phyloP scores from a whole-genome alignment of 208 protist species.

The Borovskyia barvae region DNA sequence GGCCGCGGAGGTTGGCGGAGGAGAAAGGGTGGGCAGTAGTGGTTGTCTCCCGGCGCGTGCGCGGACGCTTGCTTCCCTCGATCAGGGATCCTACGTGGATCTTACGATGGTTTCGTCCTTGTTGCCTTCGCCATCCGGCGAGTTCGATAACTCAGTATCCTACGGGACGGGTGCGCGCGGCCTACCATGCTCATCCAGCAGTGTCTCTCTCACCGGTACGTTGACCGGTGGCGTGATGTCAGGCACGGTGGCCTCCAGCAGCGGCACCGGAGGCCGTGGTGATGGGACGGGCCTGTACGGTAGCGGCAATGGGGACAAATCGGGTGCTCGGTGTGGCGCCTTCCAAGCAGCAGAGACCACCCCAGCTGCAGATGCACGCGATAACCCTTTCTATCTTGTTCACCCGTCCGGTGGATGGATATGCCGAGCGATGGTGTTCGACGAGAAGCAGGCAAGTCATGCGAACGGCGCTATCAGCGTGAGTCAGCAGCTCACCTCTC shows the following conservation, averaged over 20 bases:
- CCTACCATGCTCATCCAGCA: no score
- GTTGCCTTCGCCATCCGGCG: neutral
- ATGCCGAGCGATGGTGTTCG: conserved; percentile 75
- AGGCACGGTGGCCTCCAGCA: no score
- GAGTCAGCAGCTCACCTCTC: conserved; percentile 54
- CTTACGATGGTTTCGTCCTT: conserved; percentile 28
- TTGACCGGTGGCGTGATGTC: no score
- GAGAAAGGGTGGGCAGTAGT: no score
- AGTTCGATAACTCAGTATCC: neutral
- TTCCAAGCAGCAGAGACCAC: no score
- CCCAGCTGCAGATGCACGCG: neutral
- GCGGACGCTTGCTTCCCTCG: conserved; percentile 15
- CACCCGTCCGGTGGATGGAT: conserved; percentile 73
- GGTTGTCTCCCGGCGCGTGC: conserved; percentile 4
- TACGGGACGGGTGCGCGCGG: no score
- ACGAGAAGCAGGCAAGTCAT: conserved; percentile 59
- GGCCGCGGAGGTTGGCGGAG: no score
- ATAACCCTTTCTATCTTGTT: conserved; percentile 7
- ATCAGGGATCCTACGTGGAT: conserved; percentile 25
- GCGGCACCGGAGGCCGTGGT: neutral
- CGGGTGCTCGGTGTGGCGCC: no score
- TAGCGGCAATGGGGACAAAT: neutral
- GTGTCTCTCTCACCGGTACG: no score
- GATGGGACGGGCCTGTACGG: neutral
- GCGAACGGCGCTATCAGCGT: conserved; percentile 83